Base-by-base conservation (phyloP, 1,139 yeast species). In the Eremothecium coryli region DNA sequence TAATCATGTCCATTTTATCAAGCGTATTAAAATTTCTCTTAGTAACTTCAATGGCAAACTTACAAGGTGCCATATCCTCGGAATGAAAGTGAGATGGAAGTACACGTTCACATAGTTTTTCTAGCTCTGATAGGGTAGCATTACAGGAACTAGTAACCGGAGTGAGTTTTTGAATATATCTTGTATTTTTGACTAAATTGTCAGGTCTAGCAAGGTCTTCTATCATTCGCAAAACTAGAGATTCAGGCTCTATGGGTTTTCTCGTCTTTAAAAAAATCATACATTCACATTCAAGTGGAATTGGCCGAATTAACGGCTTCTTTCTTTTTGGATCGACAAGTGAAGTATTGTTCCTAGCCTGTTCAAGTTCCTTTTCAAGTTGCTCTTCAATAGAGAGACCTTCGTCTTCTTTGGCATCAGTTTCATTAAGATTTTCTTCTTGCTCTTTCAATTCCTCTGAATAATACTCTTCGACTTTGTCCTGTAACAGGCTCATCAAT, bases 251-350 rank as follows among this genome's bases (percentile, higher is more conserved):
- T 9, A 88, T 68, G 0, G 96, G 95, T 44, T 64, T 70, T 46
- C 81, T 71, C 1, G 88, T 73, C 49, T 93, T 81, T 47, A 86
- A 73, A 55, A 90, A 90, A 2, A 86, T 70, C 30, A 80, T 68
- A 60, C 98, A 90, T 55, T 85, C 95, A 52, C 93, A 80, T 17
- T 77, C 82, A 31, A 86, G 57, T 11, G 78, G 82, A 24, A 85
- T 68, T 16, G 82, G 78, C 28, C 68, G 65, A 29, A 86, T 62
- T 10, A 75, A 58, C 20, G 69, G 71, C 37, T 67, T 66, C 46
- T 66, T 61, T 20, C 59, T 60, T 23, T 52, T 64, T 18, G 65
- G 58, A 34, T 50, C 51, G 13, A 45, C 43, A 5, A 23, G 10
- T 29, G 31, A 7, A 12, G 35, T 16, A 12, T 43, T 35, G 47